Conservation (phyloP, 2,329 filamentous ascomycete genomes). For the Didymella pinodella region DNA sequence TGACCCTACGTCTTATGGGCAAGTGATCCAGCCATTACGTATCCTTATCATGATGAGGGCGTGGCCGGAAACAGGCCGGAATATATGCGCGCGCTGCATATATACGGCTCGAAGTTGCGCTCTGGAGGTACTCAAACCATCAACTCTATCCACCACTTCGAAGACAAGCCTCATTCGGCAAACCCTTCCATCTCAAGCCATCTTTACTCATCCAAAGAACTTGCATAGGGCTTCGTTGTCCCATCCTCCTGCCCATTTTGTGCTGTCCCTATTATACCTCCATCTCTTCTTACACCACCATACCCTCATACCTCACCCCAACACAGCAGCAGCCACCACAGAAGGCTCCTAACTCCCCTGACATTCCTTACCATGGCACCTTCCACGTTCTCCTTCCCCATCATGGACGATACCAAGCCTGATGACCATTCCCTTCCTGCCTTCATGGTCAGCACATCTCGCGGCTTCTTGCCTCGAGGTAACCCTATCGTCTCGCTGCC, state of each 20-base stretch:
- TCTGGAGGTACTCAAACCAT: constrained; percentile 6
- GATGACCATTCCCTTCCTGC: constrained; percentile 70
- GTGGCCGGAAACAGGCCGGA: constrained; percentile 36
- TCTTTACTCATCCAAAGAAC: neutral
- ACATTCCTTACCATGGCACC: constrained; percentile 52
- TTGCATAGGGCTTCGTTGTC: neutral
- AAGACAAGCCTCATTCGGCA: constrained; percentile 9
- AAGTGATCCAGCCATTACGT: constrained; percentile 50
- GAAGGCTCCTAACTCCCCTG: neutral
- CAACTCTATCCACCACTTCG: constrained; percentile 14
- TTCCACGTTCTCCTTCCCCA: constrained; percentile 60
- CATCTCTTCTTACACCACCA: neutral
- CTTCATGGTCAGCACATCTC: constrained; percentile 80
- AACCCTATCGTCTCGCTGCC: constrained; percentile 66
- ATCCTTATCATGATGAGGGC: constrained; percentile 37
- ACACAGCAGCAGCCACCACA: neutral
- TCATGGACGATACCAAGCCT: constrained; percentile 69
- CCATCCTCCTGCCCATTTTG: neutral
- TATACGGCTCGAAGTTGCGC: constrained; percentile 39
- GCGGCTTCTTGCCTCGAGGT: constrained; percentile 75
- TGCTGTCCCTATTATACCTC: neutral
- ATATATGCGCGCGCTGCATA: constrained; percentile 39
- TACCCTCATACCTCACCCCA: neutral
- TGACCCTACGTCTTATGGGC: constrained; percentile 21
- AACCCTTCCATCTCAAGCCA: neutral